Base-by-base conservation (phyloP, 306 rosid genomes). In the Astragalus membranaceus region DNA sequence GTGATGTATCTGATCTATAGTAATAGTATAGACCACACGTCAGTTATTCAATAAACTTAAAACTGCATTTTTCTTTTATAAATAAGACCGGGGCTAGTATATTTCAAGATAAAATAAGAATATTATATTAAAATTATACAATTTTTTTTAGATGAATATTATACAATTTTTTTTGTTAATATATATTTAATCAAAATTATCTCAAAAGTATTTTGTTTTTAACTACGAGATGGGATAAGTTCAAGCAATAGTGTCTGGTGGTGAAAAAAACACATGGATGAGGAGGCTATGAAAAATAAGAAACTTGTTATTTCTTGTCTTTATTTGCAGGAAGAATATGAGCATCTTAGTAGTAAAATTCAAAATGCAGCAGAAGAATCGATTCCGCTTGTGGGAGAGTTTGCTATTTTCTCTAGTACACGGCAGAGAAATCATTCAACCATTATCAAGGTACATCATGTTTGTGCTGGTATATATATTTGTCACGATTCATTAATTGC, bases 301-400 rank as follows among this genome's bases (percentile, higher is more conserved):
- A 54, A 23, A 10, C 3, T 30, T 30, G 1, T 6, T 30, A 11
- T 5, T 30, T 33, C n/a, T 46, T 62, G 11, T 61, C 32, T 50
- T 44, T 56, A 10, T 39, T 12, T 79, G 44, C 70, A 91, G 97
- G 86, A 78, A 1, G 83, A 78, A 80, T 91, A 88, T 8, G 88
- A 69, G 33, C 9, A 26, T 3, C 83, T 91, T 4, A 10, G 37
- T 36, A 6, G 13, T 5, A 85, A 85, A 44, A 77, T 91, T 3
- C 57, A 73, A 72, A 77, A 67, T 8, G 88, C 75, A 5, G 23
- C 33, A 3, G 4, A 57, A 35, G 80, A 66, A 7, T 70, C 73
- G 3, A 3, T 46, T 10, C 63, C 73, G 2, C 33, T 46, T 17
- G 47, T 32, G 0, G 76, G 37, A 44, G 89, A 88, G 2, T 83